Evolutionary conservation across 176 grass and related monocot species (phyloP), one percentile per base, ranked within the genome.

Genomic region (Saccharum spontaneum): DNA sequence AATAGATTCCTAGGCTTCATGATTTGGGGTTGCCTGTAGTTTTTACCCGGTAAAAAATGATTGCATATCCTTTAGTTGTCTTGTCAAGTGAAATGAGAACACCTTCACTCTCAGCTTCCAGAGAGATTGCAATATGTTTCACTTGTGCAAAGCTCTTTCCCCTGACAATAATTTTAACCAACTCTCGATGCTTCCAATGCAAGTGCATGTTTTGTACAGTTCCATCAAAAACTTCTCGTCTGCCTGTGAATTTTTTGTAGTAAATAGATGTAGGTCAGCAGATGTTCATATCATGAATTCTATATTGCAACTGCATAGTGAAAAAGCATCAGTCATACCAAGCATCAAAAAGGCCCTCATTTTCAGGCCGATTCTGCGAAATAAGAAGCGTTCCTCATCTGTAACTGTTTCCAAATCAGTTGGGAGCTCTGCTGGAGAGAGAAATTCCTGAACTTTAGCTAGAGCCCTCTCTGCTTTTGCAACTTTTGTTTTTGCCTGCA

Each of bases 201-300:
- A 98, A 87, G 82, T 98, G 97, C 74, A 98, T 95, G 76, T 94
- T 98, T 84, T 98, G 89, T 48, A 98, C 86, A 78, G 97, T 95
- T 85, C 91, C 96, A 90, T 90, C 93, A 92, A 98, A 95, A 78
- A 98, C 91, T 62, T 87, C 91, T 52, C 93, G 82, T 83, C 91
- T 92, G 44, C 96, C 93, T 95, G 81, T 37, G 26, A 87, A 78
- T 49, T 73, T 57, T 73, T 75, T 75, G 83, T 67, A 49, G 57
- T 30, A 80, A 33, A 52, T 20, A 54, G 50, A 65, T 73, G 72
- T 8, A 82, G 52, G 50, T 72, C 22, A 85, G 1, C 16, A 63
- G 8, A 71, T 79, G 60, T 64, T 52, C 31, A 83, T 22, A 36
- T 24, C 74, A 73, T 83, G 76, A 76, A 68, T 80, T 82, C 17